phyloP scores from a whole-genome alignment of 176 grass and related monocot genomes.

The Aegilops speltoides region DNA sequence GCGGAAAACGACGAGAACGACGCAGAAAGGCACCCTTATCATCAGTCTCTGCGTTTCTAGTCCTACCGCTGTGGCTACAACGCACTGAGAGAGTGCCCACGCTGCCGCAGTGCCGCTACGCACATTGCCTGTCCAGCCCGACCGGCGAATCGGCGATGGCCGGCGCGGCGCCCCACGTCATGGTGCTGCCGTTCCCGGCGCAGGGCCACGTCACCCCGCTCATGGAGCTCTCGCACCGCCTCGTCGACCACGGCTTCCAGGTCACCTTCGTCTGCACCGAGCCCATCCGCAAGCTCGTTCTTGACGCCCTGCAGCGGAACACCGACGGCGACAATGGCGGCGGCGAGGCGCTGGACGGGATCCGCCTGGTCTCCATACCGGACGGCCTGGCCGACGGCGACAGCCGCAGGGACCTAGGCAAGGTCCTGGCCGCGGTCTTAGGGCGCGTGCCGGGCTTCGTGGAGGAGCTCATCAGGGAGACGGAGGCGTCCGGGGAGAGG shows the following conservation, averaged over 20 bases:
- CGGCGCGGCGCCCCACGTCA: slow-evolving; percentile 31
- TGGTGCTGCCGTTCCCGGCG: slow-evolving; percentile 82
- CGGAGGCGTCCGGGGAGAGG: background rate
- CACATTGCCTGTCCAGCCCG: too few species aligned
- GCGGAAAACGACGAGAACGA: too few species aligned
- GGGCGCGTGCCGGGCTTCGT: slow-evolving; percentile 23
- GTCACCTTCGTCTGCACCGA: slow-evolving; percentile 71
- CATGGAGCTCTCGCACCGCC: slow-evolving; percentile 71
- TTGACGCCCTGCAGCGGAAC: background rate
- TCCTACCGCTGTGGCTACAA: too few species aligned
- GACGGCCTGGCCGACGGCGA: slow-evolving; percentile 57
- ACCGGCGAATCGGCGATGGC: background rate
- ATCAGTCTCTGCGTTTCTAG: too few species aligned
- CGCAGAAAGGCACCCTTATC: too few species aligned
- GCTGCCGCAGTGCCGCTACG: too few species aligned
- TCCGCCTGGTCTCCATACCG: slow-evolving; percentile 53
- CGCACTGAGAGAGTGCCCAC: too few species aligned
- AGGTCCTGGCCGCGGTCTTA: slow-evolving; percentile 34
- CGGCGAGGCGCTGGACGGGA: slow-evolving; percentile 25
- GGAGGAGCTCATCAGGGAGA: slow-evolving; percentile 25
- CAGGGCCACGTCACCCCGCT: slow-evolving; percentile 84
- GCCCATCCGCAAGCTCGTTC: slow-evolving; percentile 39
- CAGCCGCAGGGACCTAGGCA: slow-evolving; percentile 55
- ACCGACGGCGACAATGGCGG: too few species aligned
- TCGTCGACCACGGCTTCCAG: slow-evolving; percentile 60